Evolutionary conservation across 176 grass and related monocot species (phyloP).

Genomic region (Rhynchospora pubera): DNA sequence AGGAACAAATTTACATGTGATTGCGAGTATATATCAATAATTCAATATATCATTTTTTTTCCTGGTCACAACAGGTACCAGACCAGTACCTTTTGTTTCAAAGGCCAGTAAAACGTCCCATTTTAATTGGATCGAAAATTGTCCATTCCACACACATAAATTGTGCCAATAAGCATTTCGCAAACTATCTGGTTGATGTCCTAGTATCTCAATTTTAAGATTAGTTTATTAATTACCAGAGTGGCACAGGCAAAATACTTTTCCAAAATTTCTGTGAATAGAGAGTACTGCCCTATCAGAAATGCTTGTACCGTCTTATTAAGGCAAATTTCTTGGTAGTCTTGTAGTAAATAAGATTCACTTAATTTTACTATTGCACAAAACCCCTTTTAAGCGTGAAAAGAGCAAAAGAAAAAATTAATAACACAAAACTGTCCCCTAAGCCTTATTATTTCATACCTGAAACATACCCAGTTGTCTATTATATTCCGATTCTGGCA

Average conservation of each 20-base stretch:
- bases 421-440: background rate
- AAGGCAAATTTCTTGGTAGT: background rate
- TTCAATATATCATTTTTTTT: background rate
- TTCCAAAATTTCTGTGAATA: background rate
- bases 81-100: background rate
- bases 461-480: slow-evolving; percentile 34
- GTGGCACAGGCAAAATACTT: background rate
- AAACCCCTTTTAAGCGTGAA: background rate
- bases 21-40: background rate
- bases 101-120: background rate
- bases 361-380: background rate
- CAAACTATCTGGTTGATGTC: background rate
- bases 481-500: slow-evolving; percentile 42
- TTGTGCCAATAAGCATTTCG: background rate
- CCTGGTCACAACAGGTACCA: background rate
- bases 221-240: background rate
- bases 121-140: background rate
- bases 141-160: background rate
- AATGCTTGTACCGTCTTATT: background rate
- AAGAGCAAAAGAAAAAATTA: background rate
- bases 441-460: slow-evolving; percentile 3
- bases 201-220: background rate
- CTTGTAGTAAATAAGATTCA: background rate
- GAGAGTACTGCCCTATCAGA: background rate
- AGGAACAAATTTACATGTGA: slow-evolving; percentile 3